Evolutionary conservation across 805 yeast genomes (phyloP), one percentile per base, ranked within the genome.

Genomic region (Pichia deserticola): DNA sequence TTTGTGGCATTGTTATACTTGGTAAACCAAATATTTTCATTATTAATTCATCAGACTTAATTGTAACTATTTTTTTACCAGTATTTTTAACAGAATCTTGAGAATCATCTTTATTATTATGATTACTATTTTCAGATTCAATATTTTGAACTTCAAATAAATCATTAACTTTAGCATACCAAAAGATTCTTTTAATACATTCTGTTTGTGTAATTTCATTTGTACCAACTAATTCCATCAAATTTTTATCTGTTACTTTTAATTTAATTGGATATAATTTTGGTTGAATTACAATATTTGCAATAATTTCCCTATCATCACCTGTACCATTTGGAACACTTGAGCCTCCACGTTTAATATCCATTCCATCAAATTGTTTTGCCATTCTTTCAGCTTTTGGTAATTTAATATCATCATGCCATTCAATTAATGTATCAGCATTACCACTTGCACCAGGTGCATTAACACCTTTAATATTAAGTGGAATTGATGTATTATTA

Each of bases 191-290:
- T 50, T 62, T 66, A 39, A 89, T 42, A 86, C 84, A 42, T 49
- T 88, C 96, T 51, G 92, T 95, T 63, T 89, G 89, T 5, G 95
- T 84, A 34, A 86, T 83, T 63, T 88, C 95, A 30, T 74, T 70
- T 36, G 79, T 75, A 27, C 97, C 97, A 34, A 89, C 70, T 42
- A 93, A 73, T 47, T 78, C 75, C 5, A 90, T 73, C 65, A 93
- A 66, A 56, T 68, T 60, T 56, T 76, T 82, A 10, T 82, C 79
- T 20, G 86, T 77, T 40, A 89, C 75, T 59, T 76, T 78, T 49
- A 84, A 75, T 57, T 77, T 77, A 40, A 82, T 76, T 7, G 96
- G 87, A 52, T 76, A 79, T 59, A 84, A 86, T 60, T 86, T 86
- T 47, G 89, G 83, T 68, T 90, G 90, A 49, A 93, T 75, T 5